Evolutionary conservation across 805 yeast genomes (phyloP).

Genomic region (Brettanomyces sp.): DNA sequence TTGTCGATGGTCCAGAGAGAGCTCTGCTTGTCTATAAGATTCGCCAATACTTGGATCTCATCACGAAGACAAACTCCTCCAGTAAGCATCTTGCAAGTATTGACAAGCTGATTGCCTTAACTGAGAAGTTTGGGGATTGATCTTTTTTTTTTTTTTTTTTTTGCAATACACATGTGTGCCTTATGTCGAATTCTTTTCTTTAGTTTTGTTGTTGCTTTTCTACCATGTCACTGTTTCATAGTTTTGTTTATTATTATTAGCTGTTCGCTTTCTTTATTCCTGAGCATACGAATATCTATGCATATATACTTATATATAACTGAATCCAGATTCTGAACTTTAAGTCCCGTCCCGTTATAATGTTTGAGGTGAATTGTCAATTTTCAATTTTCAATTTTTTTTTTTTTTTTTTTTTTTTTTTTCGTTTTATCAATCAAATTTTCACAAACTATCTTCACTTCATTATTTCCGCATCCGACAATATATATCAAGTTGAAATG

Average conservation of each 20-base stretch:
- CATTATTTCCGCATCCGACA: no score
- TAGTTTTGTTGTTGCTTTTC: constrained; percentile 1
- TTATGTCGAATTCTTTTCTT: no score
- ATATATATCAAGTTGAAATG: no score
- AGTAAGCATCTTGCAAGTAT: constrained; percentile 71
- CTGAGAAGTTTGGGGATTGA: constrained; percentile 29
- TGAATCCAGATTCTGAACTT: no score
- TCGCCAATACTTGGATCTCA: constrained; percentile 67
- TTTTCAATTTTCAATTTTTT: no score
- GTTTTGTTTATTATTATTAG: neutral
- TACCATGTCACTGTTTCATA: neutral
- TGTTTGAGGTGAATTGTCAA: no score
- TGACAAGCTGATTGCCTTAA: constrained; percentile 57
- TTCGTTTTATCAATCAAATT: no score
- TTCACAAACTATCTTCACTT: no score
- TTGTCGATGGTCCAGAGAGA: constrained; percentile 62
- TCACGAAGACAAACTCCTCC: constrained; percentile 49
- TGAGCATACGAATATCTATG: no score
- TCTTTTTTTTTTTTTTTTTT: neutral
- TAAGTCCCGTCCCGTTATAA: no score
- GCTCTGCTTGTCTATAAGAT: constrained; percentile 63
- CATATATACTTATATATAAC: neutral
- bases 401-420: no score
- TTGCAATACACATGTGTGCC: neutral
- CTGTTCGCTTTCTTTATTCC: neutral